A percentile compares a stretch with the other conserved stretches of the same genome.
Conservation (phyloP, 768 basidiomycete species). For the Candolleomyces eurysporus region DNA sequence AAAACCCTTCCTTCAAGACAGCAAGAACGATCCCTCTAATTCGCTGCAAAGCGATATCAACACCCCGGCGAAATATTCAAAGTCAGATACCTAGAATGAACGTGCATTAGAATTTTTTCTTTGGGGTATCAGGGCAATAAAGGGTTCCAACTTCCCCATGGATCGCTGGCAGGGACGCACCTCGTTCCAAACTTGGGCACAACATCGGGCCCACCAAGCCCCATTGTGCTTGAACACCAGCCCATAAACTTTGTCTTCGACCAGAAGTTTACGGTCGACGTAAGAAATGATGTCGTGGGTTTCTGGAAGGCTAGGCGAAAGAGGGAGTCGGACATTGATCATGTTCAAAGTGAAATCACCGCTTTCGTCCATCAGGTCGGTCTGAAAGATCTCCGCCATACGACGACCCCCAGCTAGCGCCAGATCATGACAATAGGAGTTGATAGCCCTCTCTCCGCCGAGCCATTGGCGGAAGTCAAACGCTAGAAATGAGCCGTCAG, state of each 20-base stretch:
- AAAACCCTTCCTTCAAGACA: no score
- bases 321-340: constrained; percentile 54
- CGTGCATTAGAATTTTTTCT: no score
- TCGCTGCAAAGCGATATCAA: no score
- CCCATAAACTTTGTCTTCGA: constrained; percentile 34
- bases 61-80: no score
- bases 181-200: constrained; percentile 48
- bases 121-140: no score
- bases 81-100: no score
- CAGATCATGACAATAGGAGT: constrained; percentile 68
- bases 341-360: constrained; percentile 70
- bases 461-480: constrained; percentile 76
- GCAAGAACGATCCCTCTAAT: no score
- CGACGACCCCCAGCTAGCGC: constrained; percentile 65
- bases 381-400: constrained; percentile 65
- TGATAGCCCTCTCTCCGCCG: constrained; percentile 79
- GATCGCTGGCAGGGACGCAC: constrained; percentile 20
- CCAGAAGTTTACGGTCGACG: constrained; percentile 29
- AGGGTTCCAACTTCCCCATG: no score
- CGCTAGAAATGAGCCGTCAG: constrained; percentile 38
- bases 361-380: constrained; percentile 59
- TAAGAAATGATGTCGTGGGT: constrained; percentile 19
- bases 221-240: constrained; percentile 35
- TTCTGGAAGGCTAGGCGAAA: constrained; percentile 25
- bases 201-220: constrained; percentile 46